These are phyloP conservation scores for Microdochium bolleyi DNA, from an alignment of 2,329 filamentous ascomycete genomes.

Conservation along the genomic window DNA sequence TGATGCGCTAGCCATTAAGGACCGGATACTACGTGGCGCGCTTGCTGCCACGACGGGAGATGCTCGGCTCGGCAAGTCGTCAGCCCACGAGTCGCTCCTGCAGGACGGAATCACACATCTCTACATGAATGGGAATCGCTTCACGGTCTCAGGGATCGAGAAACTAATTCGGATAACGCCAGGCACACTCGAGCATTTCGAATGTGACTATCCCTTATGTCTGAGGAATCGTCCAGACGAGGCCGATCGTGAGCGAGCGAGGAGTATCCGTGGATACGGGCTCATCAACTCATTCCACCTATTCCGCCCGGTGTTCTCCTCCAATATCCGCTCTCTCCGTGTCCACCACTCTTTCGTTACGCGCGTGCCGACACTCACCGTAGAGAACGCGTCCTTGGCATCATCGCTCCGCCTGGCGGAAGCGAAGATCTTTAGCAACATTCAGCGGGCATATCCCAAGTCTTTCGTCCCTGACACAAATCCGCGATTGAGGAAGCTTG, in stretches of 20 bases:
- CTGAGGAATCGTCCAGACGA: slow-evolving; percentile 3
- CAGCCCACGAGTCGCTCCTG: slow-evolving; percentile 13
- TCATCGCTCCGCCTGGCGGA: slow-evolving; percentile 34
- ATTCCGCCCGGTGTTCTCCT: slow-evolving; percentile 43
- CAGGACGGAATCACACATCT: slow-evolving; percentile 42
- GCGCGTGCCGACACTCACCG: slow-evolving; percentile 36
- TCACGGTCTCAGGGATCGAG: slow-evolving; percentile 35
- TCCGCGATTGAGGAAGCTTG: slow-evolving; percentile 42
- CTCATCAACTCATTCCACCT: slow-evolving; percentile 35
- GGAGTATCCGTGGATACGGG: slow-evolving; percentile 27
- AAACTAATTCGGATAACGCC: slow-evolving; percentile 31
- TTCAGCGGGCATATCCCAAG: slow-evolving; percentile 36
- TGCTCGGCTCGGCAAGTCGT: slow-evolving; percentile 5
- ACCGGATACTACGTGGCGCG: slow-evolving; percentile 14
- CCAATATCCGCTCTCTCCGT: slow-evolving; percentile 42
- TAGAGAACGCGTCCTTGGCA: slow-evolving; percentile 25
- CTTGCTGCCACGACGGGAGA: slow-evolving; percentile 5
- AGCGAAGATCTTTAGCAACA: slow-evolving; percentile 30
- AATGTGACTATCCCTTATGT: slow-evolving; percentile 36
- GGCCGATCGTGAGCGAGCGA: slow-evolving; percentile 17
- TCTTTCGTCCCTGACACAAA: slow-evolving; percentile 48
- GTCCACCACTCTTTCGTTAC: slow-evolving; percentile 56
- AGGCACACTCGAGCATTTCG: slow-evolving; percentile 43
- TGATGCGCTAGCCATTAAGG: slow-evolving; percentile 21
- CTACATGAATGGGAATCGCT: slow-evolving; percentile 38